Evolutionary conservation across 495 filamentous ascomycete species (phyloP).

Genomic region (Podospora sp.): DNA sequence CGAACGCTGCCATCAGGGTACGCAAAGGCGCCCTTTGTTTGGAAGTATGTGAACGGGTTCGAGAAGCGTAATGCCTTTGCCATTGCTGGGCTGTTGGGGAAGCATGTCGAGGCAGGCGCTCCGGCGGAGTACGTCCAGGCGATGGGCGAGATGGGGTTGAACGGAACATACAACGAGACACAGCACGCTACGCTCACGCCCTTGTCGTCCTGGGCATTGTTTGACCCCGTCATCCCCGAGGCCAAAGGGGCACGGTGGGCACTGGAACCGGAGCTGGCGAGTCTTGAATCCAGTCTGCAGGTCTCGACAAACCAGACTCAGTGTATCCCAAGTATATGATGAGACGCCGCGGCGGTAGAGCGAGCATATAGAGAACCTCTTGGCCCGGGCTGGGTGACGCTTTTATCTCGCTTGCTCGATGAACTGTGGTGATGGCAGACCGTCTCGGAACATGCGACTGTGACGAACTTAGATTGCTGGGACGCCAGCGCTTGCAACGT

Average conservation of each 20-base stretch:
- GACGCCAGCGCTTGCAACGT: too few relatives aligned
- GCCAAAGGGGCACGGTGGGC: not conserved
- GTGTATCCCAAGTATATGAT: not conserved
- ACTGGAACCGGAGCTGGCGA: not conserved
- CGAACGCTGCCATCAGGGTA: slow-evolving; percentile 1
- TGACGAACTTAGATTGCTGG: too few relatives aligned
- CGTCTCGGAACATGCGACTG: too few relatives aligned
- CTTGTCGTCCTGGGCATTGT: slow-evolving; percentile 13
- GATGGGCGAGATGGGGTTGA: not conserved
- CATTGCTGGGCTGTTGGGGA: not conserved
- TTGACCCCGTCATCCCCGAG: not conserved
- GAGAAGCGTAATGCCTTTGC: not conserved
- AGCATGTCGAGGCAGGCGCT: not conserved
- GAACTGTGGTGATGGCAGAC: too few relatives aligned
- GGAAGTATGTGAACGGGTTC: not conserved
- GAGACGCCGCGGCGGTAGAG: too few relatives aligned
- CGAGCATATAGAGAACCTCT: too few relatives aligned
- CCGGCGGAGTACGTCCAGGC: not conserved
- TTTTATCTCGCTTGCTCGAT: too few relatives aligned
- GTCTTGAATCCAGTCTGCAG: not conserved
- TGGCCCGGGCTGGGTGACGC: too few relatives aligned
- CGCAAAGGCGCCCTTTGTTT: not conserved
- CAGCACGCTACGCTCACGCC: slow-evolving; percentile 12
- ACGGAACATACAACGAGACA: slow-evolving; percentile 12
- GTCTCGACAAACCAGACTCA: not conserved